Percentiles rank a stretch among this genome's conserved stretches.
phyloP scores from a whole-genome alignment of 1,284 basidiomycete species.

The Hymenochaete sp. region DNA sequence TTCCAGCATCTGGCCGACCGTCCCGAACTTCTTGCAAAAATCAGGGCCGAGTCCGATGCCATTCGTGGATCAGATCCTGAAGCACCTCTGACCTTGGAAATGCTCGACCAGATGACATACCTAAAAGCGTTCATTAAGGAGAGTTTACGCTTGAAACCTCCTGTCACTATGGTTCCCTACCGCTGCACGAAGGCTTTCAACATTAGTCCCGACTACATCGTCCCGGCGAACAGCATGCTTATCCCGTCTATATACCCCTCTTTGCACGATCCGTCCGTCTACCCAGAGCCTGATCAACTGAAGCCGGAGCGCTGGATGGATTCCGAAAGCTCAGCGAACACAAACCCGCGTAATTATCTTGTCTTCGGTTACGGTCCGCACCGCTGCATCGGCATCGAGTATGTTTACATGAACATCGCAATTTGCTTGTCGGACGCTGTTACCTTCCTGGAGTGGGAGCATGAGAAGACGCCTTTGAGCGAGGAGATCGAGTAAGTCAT shows the following conservation, averaged over 20 bases:
- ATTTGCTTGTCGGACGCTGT: conserved; percentile 82
- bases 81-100: conserved; percentile 79
- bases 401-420: conserved; percentile 88
- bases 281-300: conserved; percentile 81
- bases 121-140: conserved; percentile 90
- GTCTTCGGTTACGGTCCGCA: conserved; percentile 94
- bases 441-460: conserved; percentile 82
- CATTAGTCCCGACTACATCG: conserved; percentile 84
- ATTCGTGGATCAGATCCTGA: conserved; percentile 77
- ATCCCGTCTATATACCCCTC: conserved; percentile 97
- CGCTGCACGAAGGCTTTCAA: conserved; percentile 84
- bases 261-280: conserved; percentile 83
- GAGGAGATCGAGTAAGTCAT: conserved; percentile 72
- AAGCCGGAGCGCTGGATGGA: conserved; percentile 92
- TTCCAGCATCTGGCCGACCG: conserved; percentile 96
- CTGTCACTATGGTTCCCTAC: conserved; percentile 97
- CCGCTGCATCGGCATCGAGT: conserved; percentile 89
- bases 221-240: conserved; percentile 87
- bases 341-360: conserved; percentile 90
- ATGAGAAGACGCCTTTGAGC: conserved; percentile 72
- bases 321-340: conserved; percentile 69
- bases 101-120: conserved; percentile 91
- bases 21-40: conserved; percentile 82
- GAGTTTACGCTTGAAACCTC: conserved; percentile 83
- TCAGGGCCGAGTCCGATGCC: conserved; percentile 85